Base-by-base conservation (phyloP, 2,329 filamentous ascomycete genomes). In the Colletotrichum eleusines region DNA sequence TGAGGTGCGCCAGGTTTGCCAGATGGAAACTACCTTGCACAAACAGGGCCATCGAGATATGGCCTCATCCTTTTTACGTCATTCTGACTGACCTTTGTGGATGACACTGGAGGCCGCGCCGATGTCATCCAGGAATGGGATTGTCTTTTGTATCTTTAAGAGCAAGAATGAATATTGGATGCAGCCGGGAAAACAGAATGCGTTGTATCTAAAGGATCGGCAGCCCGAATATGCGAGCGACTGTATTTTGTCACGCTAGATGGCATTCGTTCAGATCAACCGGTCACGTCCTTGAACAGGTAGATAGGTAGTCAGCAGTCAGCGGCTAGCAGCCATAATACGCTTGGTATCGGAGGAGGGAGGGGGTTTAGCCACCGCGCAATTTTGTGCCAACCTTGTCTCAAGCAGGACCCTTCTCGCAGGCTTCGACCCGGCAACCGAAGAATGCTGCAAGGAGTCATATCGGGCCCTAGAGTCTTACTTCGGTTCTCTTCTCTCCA, bases 401-500 rank as follows among this genome's bases (percentile, higher is more conserved):
- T 70, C 68, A 68, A 53, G 31, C 58, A 38, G 63, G 51, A 68
- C 68, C 68, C 68, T 71, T 66, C 51, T 68, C 23, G 44, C 57
- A 63, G 64, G 5, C 57, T 50, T 62, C 53, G 44, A 68, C 68
- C 64, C 57, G 64, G 64, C 68, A 68, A 71, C 68, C 68, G 68
- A 71, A 58, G 58, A 71, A 71, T 71, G 68, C 35, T 57, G 50
- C 33, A 57, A 60, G 68, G 57, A 53, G 60, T 23, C 44, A 51
- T 65, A 26, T 53, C 46, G 68, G 58, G 68, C 64, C 58, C 68
- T 71, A 44, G 62, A 68, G 68, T 71, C 68, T 71, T 58, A 71
- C 51, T 31, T 51, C 33, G 28, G 16, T 58, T 59, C 26, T 61
- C 48, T 46, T 46, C 40, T 23, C 23, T 8, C 6, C 46, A 31